A percentile compares a stretch with the other conserved stretches of the same genome.
Conservation (phyloP, 2,329 filamentous ascomycete species). For the Balansia obtecta region DNA sequence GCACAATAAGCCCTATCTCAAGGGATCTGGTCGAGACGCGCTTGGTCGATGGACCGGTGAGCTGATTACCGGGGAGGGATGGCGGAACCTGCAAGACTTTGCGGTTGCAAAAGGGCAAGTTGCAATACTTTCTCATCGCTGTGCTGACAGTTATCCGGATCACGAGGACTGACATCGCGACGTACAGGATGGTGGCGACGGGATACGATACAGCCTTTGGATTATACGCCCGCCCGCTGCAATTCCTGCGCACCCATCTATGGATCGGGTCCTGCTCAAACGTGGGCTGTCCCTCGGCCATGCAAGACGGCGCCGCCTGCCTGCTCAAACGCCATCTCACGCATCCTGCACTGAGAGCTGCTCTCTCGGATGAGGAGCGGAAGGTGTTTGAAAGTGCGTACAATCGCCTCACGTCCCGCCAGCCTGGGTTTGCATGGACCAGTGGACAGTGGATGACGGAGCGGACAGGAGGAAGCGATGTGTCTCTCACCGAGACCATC, state of each 20-base stretch:
- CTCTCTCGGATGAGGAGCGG: constrained; percentile 18
- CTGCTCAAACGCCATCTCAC: constrained; percentile 34
- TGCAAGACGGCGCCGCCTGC: constrained; percentile 50
- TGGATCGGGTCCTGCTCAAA: constrained; percentile 48
- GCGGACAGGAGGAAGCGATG: constrained; percentile 55
- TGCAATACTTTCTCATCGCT: not conserved
- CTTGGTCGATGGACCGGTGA: constrained; percentile 49
- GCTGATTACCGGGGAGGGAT: constrained; percentile 53
- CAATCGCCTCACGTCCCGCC: constrained; percentile 38
- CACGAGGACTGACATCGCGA: not conserved
- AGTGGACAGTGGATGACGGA: constrained; percentile 73
- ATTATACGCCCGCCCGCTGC: constrained; percentile 41
- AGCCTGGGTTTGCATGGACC: constrained; percentile 46
- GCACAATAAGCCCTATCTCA: constrained; percentile 47
- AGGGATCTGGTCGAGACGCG: constrained; percentile 42
- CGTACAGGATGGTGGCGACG: constrained; percentile 39
- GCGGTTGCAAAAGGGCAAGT: constrained; percentile 41
- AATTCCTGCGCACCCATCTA: constrained; percentile 45
- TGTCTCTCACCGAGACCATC: constrained; percentile 53
- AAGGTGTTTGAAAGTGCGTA: constrained; percentile 40
- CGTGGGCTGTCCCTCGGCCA: constrained; percentile 53
- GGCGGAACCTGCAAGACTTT: constrained; percentile 48
- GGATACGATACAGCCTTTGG: constrained; percentile 44
- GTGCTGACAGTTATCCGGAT: not conserved
- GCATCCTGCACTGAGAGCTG: constrained; percentile 14